A percentile compares a stretch with the other conserved stretches of the same genome.
phyloP scores from a whole-genome alignment of 495 filamentous ascomycete species.

The Chlorociboria aeruginascens region DNA sequence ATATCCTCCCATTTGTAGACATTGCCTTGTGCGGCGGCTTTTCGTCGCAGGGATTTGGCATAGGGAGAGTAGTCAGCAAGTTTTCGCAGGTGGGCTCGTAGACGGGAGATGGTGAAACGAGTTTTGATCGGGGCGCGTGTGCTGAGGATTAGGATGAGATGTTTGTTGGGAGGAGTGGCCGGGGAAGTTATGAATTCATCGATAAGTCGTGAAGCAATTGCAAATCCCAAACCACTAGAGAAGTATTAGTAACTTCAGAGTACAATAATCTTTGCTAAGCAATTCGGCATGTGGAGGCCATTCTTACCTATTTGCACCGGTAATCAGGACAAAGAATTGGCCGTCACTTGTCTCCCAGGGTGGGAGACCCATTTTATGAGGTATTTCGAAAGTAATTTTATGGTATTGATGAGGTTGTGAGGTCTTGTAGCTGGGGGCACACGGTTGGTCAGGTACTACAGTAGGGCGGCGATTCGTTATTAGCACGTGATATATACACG shows the following conservation, averaged over 20 bases:
- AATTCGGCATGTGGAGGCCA: not conserved
- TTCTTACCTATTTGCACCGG: constrained; percentile 60
- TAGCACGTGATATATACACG: no score
- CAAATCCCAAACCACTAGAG: constrained; percentile 75
- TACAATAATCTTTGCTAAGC: not conserved
- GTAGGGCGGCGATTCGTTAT: no score
- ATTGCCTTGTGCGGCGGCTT: constrained; percentile 24
- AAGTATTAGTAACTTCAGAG: constrained; percentile 11
- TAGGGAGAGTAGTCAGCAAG: constrained; percentile 16
- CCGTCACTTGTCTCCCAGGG: constrained; percentile 38
- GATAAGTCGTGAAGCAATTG: constrained; percentile 75
- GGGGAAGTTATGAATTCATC: constrained; percentile 72
- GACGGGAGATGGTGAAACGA: constrained; percentile 39
- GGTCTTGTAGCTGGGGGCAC: not conserved
- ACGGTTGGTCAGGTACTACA: no score
- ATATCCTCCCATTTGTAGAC: constrained; percentile 31
- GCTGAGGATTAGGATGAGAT: constrained; percentile 53
- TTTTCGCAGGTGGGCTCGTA: constrained; percentile 39
- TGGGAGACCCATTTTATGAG: constrained; percentile 20
- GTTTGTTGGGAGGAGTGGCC: constrained; percentile 46
- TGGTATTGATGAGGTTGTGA: not conserved
- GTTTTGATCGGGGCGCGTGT: constrained; percentile 51
- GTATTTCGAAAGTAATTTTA: not conserved
- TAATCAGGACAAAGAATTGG: constrained; percentile 48
- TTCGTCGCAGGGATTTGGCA: constrained; percentile 17